Percentiles rank a stretch among this genome's conserved stretches.
phyloP scores from a whole-genome alignment of 768 basidiomycete genomes.

The Candolleomyces aberdarensis region DNA sequence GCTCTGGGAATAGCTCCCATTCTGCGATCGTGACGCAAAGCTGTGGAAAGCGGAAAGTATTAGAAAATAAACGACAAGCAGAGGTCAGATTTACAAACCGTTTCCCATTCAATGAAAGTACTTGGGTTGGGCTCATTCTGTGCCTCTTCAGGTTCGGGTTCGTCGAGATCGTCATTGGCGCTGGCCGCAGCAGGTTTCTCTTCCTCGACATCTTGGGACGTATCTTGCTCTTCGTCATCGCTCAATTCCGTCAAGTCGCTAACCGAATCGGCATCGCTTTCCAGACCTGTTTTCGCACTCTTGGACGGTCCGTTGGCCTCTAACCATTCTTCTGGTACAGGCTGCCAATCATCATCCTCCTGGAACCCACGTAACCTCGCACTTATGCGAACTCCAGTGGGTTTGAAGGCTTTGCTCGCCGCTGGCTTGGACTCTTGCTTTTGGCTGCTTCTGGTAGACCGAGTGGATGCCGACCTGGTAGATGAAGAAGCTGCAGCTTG shows the following conservation, averaged over 20 bases:
- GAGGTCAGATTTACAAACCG: constrained; percentile 44
- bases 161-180: constrained; percentile 7
- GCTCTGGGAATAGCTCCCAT: constrained; percentile 79
- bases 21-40: constrained; percentile 80
- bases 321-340: constrained; percentile 76
- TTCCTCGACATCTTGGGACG: constrained; percentile 4
- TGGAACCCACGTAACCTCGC: constrained; percentile 54
- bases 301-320: constrained; percentile 14
- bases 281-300: constrained; percentile 39
- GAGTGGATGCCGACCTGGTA: constrained; percentile 5
- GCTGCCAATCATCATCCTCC: constrained; percentile 72
- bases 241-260: constrained; percentile 78
- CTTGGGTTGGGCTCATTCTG: too few species aligned
- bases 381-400: constrained; percentile 42
- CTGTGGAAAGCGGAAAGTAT: constrained; percentile 32
- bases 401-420: background rate
- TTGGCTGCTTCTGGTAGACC: constrained; percentile 8
- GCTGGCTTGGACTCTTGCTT: background rate
- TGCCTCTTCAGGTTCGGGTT: too few species aligned
- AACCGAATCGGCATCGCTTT: constrained; percentile 56
- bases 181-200: constrained; percentile 4
- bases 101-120: constrained; percentile 88
- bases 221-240: constrained; percentile 33
- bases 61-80: background rate
- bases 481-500: constrained; percentile 32